Evolutionary conservation across 2,329 filamentous ascomycete species (phyloP).

Genomic region (Diplodia seriata): DNA sequence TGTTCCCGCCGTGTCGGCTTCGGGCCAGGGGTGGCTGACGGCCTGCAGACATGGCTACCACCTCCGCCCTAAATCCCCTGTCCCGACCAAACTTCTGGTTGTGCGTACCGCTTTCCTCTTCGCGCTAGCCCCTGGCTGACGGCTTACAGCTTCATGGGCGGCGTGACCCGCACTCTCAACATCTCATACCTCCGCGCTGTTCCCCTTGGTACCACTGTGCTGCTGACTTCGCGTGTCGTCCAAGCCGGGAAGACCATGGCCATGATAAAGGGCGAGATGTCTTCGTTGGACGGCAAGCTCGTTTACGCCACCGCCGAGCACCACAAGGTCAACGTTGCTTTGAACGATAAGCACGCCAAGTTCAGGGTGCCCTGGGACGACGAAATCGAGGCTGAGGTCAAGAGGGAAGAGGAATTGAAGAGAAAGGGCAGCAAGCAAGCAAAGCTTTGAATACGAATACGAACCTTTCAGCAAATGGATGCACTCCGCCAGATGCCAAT

Average conservation of each 20-base stretch:
- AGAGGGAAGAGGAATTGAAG: slow-evolving; percentile 34
- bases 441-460: slow-evolving; percentile 5
- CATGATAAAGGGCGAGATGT: slow-evolving; percentile 59
- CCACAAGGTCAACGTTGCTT: slow-evolving; percentile 58
- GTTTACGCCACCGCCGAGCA: slow-evolving; percentile 60
- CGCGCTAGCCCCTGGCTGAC: background rate
- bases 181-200: slow-evolving; percentile 61
- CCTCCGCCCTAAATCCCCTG: slow-evolving; percentile 57
- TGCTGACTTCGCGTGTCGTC: slow-evolving; percentile 53
- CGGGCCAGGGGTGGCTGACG: background rate
- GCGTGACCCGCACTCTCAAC: slow-evolving; percentile 58
- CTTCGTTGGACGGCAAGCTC: slow-evolving; percentile 55
- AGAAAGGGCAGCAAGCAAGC: background rate
- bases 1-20: background rate
- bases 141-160: slow-evolving; percentile 54
- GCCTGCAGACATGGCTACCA: slow-evolving; percentile 51
- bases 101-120: slow-evolving; percentile 38
- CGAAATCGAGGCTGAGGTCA: slow-evolving; percentile 45
- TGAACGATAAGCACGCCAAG: slow-evolving; percentile 49
- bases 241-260: slow-evolving; percentile 60
- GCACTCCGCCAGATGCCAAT: background rate
- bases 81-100: slow-evolving; percentile 59
- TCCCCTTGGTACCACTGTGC: slow-evolving; percentile 54
- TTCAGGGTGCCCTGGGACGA: slow-evolving; percentile 55
- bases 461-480: background rate